phyloP scores from a whole-genome alignment of 805 yeast species.

The Dipodascus geniculatus region DNA sequence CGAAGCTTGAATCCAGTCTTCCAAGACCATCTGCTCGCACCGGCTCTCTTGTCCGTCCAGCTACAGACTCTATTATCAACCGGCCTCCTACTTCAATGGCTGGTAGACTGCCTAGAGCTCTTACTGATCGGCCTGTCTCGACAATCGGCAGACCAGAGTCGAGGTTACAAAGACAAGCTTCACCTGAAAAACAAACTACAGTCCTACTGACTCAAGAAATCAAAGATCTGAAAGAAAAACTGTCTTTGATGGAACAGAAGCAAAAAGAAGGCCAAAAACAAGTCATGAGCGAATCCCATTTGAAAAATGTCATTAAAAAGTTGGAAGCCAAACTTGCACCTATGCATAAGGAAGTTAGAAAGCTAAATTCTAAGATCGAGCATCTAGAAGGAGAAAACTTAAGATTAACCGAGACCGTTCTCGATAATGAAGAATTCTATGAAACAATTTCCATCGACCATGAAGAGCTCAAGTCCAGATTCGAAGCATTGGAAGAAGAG shows the following conservation, averaged over 20 bases:
- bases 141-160: neutral
- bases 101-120: neutral
- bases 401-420: constrained; percentile 12
- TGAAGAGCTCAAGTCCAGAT: constrained; percentile 12
- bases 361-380: constrained; percentile 13
- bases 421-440: constrained; percentile 17
- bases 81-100: neutral
- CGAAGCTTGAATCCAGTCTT: neutral
- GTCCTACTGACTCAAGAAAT: constrained; percentile 11
- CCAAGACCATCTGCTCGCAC: neutral
- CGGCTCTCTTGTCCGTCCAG: neutral
- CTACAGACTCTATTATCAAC: neutral
- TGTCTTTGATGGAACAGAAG: constrained; percentile 13
- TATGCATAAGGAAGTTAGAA: constrained; percentile 21
- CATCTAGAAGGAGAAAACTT: constrained; percentile 13
- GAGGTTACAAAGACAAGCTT: neutral
- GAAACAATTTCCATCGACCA: constrained; percentile 25
- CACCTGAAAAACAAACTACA: neutral
- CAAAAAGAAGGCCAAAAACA: constrained; percentile 9
- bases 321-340: constrained; percentile 21
- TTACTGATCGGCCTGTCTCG: neutral
- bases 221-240: constrained; percentile 17
- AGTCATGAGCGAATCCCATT: constrained; percentile 5
- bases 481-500: neutral
- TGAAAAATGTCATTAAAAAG: constrained; percentile 20